Evolutionary conservation across 805 yeast species (phyloP).

Genomic region (Ogataea henricii): DNA sequence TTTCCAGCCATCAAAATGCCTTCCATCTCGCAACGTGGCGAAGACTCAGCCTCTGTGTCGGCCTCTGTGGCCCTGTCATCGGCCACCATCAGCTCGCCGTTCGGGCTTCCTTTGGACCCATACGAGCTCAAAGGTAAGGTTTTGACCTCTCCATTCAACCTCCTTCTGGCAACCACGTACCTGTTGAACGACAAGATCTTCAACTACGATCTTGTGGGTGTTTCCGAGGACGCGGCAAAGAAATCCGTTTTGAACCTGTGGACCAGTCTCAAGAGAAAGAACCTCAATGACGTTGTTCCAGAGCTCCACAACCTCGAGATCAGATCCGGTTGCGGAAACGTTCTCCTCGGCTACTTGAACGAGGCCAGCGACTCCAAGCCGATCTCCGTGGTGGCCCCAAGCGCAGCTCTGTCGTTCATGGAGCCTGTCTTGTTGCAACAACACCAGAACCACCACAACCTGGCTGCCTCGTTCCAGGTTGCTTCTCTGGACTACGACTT

Average conservation of each 20-base stretch:
- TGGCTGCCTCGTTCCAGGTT: constrained; percentile 70
- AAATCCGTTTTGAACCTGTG: constrained; percentile 66
- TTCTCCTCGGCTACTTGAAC: constrained; percentile 69
- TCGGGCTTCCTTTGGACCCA: constrained; percentile 64
- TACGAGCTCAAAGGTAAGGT: constrained; percentile 46
- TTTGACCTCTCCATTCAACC: constrained; percentile 56
- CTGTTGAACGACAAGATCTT: constrained; percentile 56
- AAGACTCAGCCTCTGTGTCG: constrained; percentile 25
- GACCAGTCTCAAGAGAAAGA: constrained; percentile 52
- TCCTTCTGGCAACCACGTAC: constrained; percentile 57
- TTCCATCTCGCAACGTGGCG: constrained; percentile 28
- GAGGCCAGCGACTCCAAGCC: constrained; percentile 23
- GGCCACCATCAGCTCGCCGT: constrained; percentile 51
- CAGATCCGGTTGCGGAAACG: constrained; percentile 81
- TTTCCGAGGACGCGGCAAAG: constrained; percentile 34
- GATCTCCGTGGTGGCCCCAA: constrained; percentile 54
- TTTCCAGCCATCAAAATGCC: constrained; percentile 20
- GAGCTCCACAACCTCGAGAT: constrained; percentile 63
- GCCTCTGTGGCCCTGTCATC: constrained; percentile 36
- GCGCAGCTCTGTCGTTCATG: constrained; percentile 69
- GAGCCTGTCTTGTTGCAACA: constrained; percentile 53
- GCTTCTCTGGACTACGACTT: constrained; percentile 76
- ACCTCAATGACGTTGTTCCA: constrained; percentile 61
- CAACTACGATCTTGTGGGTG: constrained; percentile 67
- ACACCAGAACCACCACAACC: constrained; percentile 32